Base-by-base conservation (phyloP, 1,284 basidiomycete species). In the Fomes fomentarius region DNA sequence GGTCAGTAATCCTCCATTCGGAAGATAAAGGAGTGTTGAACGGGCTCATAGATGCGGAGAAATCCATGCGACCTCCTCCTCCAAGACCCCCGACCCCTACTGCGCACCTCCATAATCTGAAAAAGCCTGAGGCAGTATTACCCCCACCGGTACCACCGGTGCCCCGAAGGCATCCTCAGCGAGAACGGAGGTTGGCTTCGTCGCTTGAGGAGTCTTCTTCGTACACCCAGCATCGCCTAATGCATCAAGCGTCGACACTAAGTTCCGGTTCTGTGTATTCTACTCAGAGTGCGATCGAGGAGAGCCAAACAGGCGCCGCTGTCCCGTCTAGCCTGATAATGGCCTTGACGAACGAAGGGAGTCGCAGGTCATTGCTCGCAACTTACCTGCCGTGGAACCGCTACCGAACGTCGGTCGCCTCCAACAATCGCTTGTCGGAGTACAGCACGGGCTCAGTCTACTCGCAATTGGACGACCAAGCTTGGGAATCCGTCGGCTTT, bases 181-280 rank as follows among this genome's bases (percentile, higher is more conserved):
- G 51, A 33, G 46, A 38, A 34, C 50, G 49, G 11, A 42, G 33
- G 22, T 42, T 53, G 26, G 21, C 51, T 43, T 47, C 62, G 34
- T 47, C 60, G 25, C 56, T 57, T 10, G 38, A 53, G 6, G 59
- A 57, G 2, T 30, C 42, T 2, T 42, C 54, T 4, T 24, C 50
- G 9, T 51, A 57, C 34, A 54, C 43, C 34, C 57, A 58, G 30
- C 58, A 58, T 19, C 44, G 61, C 4, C 56, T 68, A 12, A 45
- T 43, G n/a, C 67, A 68, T 35, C 66, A 66, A 54, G 59, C 61
- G 15, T 70, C 71, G 2, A 63, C 63, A 7, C 54, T 67, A 40
- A 70, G 70, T 56, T 63, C 68, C 10, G 61, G 55, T n/a, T 73
- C 71, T 10, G 57, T 58, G 26, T 73, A 72, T 50, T 74, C 72